phyloP scores from a whole-genome alignment of 1,284 basidiomycete genomes.

The Cutaneotrichosporon sp. region DNA sequence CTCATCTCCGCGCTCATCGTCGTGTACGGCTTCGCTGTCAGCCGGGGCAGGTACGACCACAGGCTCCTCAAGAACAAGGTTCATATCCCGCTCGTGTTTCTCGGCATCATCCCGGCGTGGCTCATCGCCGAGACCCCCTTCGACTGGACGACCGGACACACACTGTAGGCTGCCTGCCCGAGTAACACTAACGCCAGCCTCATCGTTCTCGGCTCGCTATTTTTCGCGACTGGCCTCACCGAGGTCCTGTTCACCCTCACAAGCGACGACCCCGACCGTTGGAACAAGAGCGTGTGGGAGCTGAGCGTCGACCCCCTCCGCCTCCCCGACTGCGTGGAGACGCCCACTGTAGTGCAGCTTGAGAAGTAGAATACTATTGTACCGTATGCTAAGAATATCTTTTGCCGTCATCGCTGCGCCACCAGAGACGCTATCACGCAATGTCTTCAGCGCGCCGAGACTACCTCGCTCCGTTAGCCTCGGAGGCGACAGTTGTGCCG shows the following conservation, averaged over 20 bases:
- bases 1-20: not conserved
- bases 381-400: too few species aligned
- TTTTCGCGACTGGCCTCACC: not conserved
- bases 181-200: not conserved
- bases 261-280: not conserved
- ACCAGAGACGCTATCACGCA: too few species aligned
- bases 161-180: not conserved
- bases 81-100: not conserved
- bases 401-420: too few species aligned
- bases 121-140: not conserved
- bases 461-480: too few species aligned
- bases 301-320: not conserved
- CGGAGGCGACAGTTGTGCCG: too few species aligned
- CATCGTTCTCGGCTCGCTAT: not conserved
- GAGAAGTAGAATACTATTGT: not conserved
- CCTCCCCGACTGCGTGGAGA: too few species aligned
- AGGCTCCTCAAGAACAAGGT: not conserved
- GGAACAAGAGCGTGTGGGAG: not conserved
- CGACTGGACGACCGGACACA: not conserved
- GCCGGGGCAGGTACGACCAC: not conserved
- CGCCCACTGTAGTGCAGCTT: not conserved
- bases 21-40: not conserved
- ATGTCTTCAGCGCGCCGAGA: too few species aligned
- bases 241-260: not conserved
- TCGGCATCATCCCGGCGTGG: not conserved